These are phyloP conservation scores for Phyllosticta citribraziliensis DNA, from an alignment of 2,329 filamentous ascomycete genomes.

Conservation along the genomic window DNA sequence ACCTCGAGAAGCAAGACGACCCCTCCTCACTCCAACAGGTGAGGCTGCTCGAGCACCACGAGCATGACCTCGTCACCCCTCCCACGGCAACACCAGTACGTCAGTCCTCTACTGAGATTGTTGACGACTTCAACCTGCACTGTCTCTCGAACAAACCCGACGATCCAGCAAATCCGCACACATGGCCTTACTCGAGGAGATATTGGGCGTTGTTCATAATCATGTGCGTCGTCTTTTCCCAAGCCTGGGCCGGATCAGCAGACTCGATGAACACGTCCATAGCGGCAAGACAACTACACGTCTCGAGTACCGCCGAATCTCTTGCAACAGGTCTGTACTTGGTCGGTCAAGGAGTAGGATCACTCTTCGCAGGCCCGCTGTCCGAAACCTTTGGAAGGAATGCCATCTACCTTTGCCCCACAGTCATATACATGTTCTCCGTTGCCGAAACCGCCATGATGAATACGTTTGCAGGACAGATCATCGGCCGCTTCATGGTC, in stretches of 20 bases:
- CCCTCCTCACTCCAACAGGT: background rate
- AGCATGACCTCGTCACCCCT: background rate
- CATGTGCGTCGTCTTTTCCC: constrained; percentile 1
- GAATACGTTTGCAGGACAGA: constrained; percentile 13
- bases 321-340: constrained; percentile 5
- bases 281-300: background rate
- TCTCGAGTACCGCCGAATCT: background rate
- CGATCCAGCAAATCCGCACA: constrained; percentile 6
- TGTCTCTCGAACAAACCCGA: background rate
- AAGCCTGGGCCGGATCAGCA: constrained; percentile 4
- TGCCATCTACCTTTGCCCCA: constrained; percentile 1
- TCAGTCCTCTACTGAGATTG: background rate
- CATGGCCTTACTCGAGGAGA: background rate
- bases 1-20: background rate
- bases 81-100: background rate
- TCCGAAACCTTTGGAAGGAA: constrained; percentile 5
- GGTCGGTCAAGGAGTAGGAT: constrained; percentile 2
- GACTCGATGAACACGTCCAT: background rate
- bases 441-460: background rate
- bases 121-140: background rate
- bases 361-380: constrained; percentile 7
- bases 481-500: constrained; percentile 18
- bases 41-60: background rate
- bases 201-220: background rate
- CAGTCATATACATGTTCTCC: background rate